Conservation (phyloP, 495 filamentous ascomycete species). For the Neurospora terricola region DNA sequence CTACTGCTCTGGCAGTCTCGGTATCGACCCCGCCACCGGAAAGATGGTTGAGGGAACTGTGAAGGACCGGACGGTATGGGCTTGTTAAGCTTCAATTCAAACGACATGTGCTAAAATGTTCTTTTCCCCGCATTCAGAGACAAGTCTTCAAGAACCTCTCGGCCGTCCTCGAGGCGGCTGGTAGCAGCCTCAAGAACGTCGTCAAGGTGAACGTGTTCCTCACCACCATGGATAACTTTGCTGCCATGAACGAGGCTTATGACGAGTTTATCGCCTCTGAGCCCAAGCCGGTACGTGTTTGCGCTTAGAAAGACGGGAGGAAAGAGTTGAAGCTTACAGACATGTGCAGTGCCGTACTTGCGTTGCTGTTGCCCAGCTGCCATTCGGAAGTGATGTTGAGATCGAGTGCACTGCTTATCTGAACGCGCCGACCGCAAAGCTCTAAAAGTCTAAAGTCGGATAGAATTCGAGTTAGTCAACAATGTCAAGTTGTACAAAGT, state of each 20-base stretch:
- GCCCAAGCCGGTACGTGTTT: constrained; percentile 41
- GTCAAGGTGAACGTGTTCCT: constrained; percentile 62
- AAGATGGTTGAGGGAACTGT: constrained; percentile 42
- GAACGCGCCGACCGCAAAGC: background rate
- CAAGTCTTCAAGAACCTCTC: constrained; percentile 52
- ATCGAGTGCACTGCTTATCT: constrained; percentile 58
- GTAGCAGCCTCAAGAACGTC: constrained; percentile 47
- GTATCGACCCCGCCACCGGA: constrained; percentile 38
- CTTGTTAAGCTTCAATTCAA: background rate
- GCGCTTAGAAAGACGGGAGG: no score
- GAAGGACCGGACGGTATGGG: constrained; percentile 41
- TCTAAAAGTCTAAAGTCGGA: background rate
- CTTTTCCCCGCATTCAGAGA: constrained; percentile 8
- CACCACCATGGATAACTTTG: constrained; percentile 56
- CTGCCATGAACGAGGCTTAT: constrained; percentile 52
- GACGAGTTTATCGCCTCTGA: constrained; percentile 44
- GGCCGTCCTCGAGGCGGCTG: constrained; percentile 50
- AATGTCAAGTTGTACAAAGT: background rate
- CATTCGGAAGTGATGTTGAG: constrained; percentile 58
- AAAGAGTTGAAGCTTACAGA: background rate
- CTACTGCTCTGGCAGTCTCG: constrained; percentile 48
- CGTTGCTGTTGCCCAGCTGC: constrained; percentile 57
- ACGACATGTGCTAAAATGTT: background rate
- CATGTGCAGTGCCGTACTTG: constrained; percentile 43
- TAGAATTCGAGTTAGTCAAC: background rate